Evolutionary conservation across 306 rosid genomes (phyloP), one percentile per base, ranked within the genome.

Genomic region (Trifolium repens): DNA sequence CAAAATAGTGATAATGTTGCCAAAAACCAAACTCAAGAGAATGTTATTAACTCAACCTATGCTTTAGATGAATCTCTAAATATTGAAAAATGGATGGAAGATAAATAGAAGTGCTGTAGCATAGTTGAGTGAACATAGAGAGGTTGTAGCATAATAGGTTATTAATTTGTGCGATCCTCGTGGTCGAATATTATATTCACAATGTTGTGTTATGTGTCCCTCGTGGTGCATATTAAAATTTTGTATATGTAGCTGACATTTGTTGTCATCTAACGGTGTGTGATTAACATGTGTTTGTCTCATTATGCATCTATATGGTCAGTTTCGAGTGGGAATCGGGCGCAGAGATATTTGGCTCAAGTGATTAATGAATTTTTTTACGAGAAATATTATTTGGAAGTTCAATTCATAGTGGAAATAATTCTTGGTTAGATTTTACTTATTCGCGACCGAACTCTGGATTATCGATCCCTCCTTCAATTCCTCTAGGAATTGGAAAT

Each of bases 151-250:
- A 26, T 7, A 10, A 5, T 67, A 46, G 2, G 32, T 15, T 69
- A 69, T 9, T 69, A n/a, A 4, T 50, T 27, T 49, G 17, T 30
- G 74, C 74, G 61, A 69, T 69, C 74, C 74, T 69, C 74, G 74
- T 49, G 74, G 74, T 69, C 1, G 1, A 69, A 69, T 69, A 69
- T 69, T 27, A 30, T 69, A 49, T 30, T 69, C 2, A 69, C 4
- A 30, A 30, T 8, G 7, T 6, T 49, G 2, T 4, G 42, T 4
- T 30, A 30, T 50, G 74, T n/a, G 74, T 4, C 14, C 61, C 74
- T 17, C 74, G 74, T 69, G 74, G 17, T 14, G 14, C 40, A 14
- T 68, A 40, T 42, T 66, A 68, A 12, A 46, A 13, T 68, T 34
- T 35, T 63, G 15, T n/a, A 35, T n/a, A 35, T 7, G 17, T 1